These are phyloP conservation scores for Aquilaria yunnanensis DNA, from an alignment of 345 rosid species.

Conservation along the genomic window DNA sequence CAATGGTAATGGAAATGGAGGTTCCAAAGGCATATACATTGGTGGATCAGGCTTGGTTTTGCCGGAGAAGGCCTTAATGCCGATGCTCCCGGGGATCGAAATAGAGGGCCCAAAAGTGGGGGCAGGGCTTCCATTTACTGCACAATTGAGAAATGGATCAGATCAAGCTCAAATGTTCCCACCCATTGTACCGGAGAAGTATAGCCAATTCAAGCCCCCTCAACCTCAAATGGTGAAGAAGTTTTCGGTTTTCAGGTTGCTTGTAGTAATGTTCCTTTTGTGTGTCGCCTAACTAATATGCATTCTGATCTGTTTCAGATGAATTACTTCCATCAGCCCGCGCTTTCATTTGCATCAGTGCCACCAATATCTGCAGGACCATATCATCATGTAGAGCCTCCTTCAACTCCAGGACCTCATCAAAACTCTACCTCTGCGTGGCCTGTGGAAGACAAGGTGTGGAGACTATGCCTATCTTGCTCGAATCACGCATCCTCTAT, in stretches of 20 bases:
- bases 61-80: constrained; percentile 19
- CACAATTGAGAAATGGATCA: constrained; percentile 17
- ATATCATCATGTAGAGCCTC: constrained; percentile 45
- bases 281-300: background rate
- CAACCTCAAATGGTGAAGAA: constrained; percentile 24
- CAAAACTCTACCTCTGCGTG: constrained; percentile 15
- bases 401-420: constrained; percentile 48
- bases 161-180: constrained; percentile 30
- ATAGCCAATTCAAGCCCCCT: constrained; percentile 18
- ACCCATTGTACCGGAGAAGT: constrained; percentile 27
- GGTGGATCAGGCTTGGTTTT: constrained; percentile 18
- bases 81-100: constrained; percentile 9
- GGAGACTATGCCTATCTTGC: background rate
- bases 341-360: constrained; percentile 15
- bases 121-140: constrained; percentile 27
- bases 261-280: background rate
- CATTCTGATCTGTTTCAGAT: constrained; percentile 23
- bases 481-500: too few species aligned
- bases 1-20: constrained; percentile 10
- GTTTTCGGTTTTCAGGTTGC: background rate
- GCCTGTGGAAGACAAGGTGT: constrained; percentile 46
- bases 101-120: constrained; percentile 11
- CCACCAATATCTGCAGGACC: constrained; percentile 22
- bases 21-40: constrained; percentile 12
- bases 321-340: constrained; percentile 21